Percentiles rank a stretch among this genome's conserved stretches.
Evolutionary conservation across 805 yeast species (phyloP).

Genomic region (Wickerhamomyces pijperi): DNA sequence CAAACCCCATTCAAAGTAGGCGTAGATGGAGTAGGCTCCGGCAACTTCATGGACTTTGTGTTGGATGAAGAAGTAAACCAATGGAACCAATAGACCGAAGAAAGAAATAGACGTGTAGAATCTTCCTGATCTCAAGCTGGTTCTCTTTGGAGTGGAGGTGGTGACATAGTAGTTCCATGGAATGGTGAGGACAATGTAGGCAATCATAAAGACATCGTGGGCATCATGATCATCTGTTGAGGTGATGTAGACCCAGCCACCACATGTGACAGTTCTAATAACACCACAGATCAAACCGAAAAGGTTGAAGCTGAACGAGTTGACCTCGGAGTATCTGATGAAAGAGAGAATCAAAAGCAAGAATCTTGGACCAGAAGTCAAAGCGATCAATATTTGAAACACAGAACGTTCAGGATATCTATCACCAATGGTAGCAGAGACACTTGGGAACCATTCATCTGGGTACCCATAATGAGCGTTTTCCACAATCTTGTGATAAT

Average conservation of each 20-base stretch:
- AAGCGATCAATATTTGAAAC: conserved; percentile 83
- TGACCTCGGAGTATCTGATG: conserved; percentile 30
- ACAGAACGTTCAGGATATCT: conserved; percentile 91
- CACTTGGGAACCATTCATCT: conserved; percentile 98
- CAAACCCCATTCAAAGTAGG: conserved; percentile 90
- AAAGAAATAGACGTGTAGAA: conserved; percentile 45
- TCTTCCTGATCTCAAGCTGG: conserved; percentile 40
- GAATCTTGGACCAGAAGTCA: conserved; percentile 90
- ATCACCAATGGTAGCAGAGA: conserved; percentile 94
- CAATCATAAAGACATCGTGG: conserved; percentile 92
- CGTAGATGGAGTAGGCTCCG: conserved; percentile 94
- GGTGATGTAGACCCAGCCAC: conserved; percentile 98
- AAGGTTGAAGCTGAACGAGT: conserved; percentile 22
- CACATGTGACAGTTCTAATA: conserved; percentile 87
- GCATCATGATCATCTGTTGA: conserved; percentile 94
- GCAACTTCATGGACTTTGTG: conserved; percentile 80
- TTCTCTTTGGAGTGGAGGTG: conserved; percentile 36
- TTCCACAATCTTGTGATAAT: conserved; percentile 78
- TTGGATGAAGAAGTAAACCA: conserved; percentile 81
- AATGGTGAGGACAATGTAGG: conserved; percentile 75
- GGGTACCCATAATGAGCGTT: conserved; percentile 88
- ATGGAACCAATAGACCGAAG: conserved; percentile 66
- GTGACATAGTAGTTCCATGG: conserved; percentile 80
- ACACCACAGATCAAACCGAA: conserved; percentile 53
- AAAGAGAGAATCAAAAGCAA: conserved; percentile 43